Base-by-base conservation (phyloP, 192 early-diverging fungal species). In the Radiomyces spectabilis region DNA sequence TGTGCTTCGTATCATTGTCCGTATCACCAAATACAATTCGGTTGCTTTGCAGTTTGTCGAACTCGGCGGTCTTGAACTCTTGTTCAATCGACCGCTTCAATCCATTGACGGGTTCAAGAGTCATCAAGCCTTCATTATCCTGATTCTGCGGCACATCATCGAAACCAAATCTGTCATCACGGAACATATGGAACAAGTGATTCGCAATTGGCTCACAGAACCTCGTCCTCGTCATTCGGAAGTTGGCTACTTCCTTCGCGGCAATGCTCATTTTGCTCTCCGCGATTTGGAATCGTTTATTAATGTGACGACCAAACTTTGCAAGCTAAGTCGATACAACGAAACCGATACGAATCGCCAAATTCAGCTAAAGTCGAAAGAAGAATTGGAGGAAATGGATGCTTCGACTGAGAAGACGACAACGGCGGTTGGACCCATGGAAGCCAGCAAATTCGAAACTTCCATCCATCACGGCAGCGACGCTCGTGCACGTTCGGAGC, bases 111-210 rank as follows among this genome's bases (percentile, higher is more conserved):
- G 77, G 26, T 86, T 92, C 59, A 76, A 83, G 41, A 82, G 89
- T 13, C 89, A 93, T 49, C 85, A 85, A 37, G 78, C 82, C 31
- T 78, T 95, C 39, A 76, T 87, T 8, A 68, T 88, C 16, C 87
- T 95, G 59, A 88, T 98, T n/a, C 56, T 98, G 45, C 81, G 93
- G 2, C 92, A 98, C 58, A 78, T 88, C 12, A 76, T 95, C 52
- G 95, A 98, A 64, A 78, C 83, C 53, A 51, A 66, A 15, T 63
- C 62, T 1, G 74, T 87, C 1, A 63, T 95, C 45, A 67, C 72
- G 52, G 53, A 61, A 34, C 66, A 78, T 5, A 88, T 97, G 81
- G 85, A 87, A 51, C 65, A 79, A 31, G 84, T 93, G 57, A 80
- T 95, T 4, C 77, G 67, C 19, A 75, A 68, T 19, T 92, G 85